These are phyloP conservation scores for Cruciata laevipes DNA, from an alignment of 257 asterid species.

Conservation along the genomic window DNA sequence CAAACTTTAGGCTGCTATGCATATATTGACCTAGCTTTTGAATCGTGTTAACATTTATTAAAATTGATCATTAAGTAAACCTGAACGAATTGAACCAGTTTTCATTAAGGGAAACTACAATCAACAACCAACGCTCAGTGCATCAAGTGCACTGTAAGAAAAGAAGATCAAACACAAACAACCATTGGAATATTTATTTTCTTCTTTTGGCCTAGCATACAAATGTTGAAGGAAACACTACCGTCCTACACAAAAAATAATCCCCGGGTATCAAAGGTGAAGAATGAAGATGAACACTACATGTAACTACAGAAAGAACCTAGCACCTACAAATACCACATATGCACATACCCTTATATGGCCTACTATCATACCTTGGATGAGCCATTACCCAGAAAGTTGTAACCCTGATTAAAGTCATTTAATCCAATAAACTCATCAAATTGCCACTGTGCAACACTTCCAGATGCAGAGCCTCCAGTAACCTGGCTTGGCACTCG, in stretches of 20 bases:
- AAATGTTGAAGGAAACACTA: not conserved
- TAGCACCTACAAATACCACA: not conserved
- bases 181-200: slow-evolving; percentile 4
- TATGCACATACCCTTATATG: slow-evolving; percentile 5
- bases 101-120: not conserved
- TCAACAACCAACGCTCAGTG: not conserved
- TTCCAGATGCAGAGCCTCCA: slow-evolving; percentile 51
- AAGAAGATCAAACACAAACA: not conserved
- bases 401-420: slow-evolving; percentile 43
- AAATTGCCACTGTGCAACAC: slow-evolving; percentile 60
- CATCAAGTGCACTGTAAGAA: not conserved
- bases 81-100: not conserved
- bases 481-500: slow-evolving; percentile 31
- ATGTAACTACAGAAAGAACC: slow-evolving; percentile 9
- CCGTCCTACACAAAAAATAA: not conserved
- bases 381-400: slow-evolving; percentile 46
- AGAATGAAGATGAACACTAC: slow-evolving; percentile 3
- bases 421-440: slow-evolving; percentile 67
- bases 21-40: not conserved
- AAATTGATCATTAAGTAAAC: not conserved
- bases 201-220: not conserved
- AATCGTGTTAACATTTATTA: not conserved
- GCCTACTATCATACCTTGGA: slow-evolving; percentile 56
- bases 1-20: not conserved
- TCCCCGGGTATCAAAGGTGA: not conserved